Conservation (phyloP, 345 rosid species). For the Nephelium lappaceum region DNA sequence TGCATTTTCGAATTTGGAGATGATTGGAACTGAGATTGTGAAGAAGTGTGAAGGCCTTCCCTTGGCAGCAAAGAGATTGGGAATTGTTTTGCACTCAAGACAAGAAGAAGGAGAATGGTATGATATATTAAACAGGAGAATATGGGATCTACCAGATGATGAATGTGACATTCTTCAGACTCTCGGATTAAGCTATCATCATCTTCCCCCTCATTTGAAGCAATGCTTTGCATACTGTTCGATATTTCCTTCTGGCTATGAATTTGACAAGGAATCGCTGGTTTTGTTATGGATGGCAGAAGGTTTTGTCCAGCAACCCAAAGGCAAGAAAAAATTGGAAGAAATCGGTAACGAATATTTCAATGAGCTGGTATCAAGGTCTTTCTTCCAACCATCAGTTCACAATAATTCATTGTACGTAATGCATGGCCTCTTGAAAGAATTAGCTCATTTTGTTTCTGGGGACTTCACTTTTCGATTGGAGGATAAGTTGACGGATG, state of each 20-base stretch:
- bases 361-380: too few species aligned
- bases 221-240: conserved; percentile 32
- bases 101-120: conserved; percentile 7
- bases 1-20: too few species aligned
- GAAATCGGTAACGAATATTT: too few species aligned
- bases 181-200: conserved; percentile 22
- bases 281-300: conserved; percentile 26
- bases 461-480: conserved; percentile 15
- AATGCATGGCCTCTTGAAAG: too few species aligned
- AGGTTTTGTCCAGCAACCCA: conserved; percentile 7
- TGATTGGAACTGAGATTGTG: conserved; percentile 25
- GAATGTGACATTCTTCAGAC: conserved; percentile 21
- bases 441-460: conserved; percentile 19
- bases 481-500: not conserved
- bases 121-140: conserved; percentile 16
- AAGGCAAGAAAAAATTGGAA: conserved; percentile 18
- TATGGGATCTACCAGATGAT: conserved; percentile 18
- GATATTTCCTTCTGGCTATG: conserved; percentile 19
- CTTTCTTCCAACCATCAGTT: too few species aligned
- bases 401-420: too few species aligned
- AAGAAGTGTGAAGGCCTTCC: conserved; percentile 33
- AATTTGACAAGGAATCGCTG: conserved; percentile 20
- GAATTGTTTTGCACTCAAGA: conserved; percentile 12
- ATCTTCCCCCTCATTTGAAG: conserved; percentile 31
- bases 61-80: conserved; percentile 22